Percentiles rank a stretch among this genome's conserved stretches.
These are phyloP conservation scores for Coemansia sp. DNA, from an alignment of 192 early-diverging fungal species.

Conservation along the genomic window DNA sequence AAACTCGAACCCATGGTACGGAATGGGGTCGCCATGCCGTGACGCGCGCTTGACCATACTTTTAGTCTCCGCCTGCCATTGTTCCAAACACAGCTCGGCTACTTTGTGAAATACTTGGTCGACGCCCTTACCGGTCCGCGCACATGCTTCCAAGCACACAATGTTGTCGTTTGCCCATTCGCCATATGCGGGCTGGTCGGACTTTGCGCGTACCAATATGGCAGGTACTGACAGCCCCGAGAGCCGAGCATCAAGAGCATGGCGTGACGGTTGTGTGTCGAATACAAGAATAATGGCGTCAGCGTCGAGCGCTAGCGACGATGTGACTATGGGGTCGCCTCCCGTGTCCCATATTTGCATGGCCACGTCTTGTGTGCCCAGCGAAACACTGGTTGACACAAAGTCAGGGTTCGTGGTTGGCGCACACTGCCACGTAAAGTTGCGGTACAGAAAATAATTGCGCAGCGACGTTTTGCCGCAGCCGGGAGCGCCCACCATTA, in stretches of 20 bases:
- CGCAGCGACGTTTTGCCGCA: conserved; percentile 51
- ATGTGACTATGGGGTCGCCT: conserved; percentile 19
- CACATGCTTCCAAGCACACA: conserved; percentile 33
- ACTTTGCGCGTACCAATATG: conserved; percentile 31
- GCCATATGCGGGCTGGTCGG: not conserved
- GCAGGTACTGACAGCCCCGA: conserved; percentile 1
- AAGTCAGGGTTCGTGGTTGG: conserved; percentile 44
- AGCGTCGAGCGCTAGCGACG: conserved; percentile 40
- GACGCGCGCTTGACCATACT: conserved; percentile 13
- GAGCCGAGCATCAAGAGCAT: not conserved
- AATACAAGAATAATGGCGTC: conserved; percentile 43
- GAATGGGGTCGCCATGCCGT: conserved; percentile 48
- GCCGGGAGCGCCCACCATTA: conserved; percentile 37
- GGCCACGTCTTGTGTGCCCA: conserved; percentile 19
- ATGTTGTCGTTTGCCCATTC: conserved; percentile 3
- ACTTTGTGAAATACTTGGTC: conserved; percentile 30
- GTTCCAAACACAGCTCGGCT: conserved; percentile 19
- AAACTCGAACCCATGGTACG: conserved; percentile 29
- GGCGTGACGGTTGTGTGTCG: conserved; percentile 9
- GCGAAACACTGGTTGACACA: conserved; percentile 37
- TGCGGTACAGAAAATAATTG: conserved; percentile 41
- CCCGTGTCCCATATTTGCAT: conserved; percentile 54
- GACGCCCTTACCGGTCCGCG: conserved; percentile 32
- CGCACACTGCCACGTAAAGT: conserved; percentile 29
- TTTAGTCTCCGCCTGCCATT: conserved; percentile 1